Evolutionary conservation across 2,329 filamentous ascomycete genomes (phyloP), one percentile per base, ranked within the genome.

Genomic region (Curvularia hawaiiensis): DNA sequence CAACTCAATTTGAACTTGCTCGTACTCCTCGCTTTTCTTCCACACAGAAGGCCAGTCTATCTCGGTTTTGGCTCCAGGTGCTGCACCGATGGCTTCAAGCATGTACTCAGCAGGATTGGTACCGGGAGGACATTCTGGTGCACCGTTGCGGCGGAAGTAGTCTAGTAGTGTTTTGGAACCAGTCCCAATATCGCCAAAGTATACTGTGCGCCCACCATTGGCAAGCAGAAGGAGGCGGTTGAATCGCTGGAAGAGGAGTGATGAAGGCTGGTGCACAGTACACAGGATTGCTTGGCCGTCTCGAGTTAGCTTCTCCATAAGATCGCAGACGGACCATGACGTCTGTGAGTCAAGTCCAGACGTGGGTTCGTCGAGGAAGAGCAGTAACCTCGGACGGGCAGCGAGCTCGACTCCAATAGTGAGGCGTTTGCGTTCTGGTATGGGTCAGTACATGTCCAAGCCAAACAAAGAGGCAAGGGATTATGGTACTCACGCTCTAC

Each of bases 261-360:
- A 91, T 4, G 91, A 96, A 14, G 93, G 93, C 76, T 97, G 93
- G 75, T 97, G 93, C 59, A 97, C 96, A 0, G 93, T 97, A 78
- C 91, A 96, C 12, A 97, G 85, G 74, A 97, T 90, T 46, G 93
- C 92, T 52, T 70, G 66, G 11, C 93, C 93, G 59, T 86, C 88
- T 71, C 92, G 88, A 60, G 91, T 90, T 14, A 97, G 83, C 77
- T 95, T 96, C 75, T 92, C 88, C 39, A 97, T 84, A 9, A 97
- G 83, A 71, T 89, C 87, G 50, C 90, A 83, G 69, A 97, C 96
- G 54, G 90, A 90, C 90, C 91, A 96, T 0, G 92, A 92, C 1
- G 92, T 96, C 38, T 61, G 59, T 14, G 86, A 90, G 77, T 97
- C 93, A 22, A 97, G 87, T 79, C 93, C 93, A 22, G 92, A 89